These are phyloP conservation scores for Malassezia yamatoensis DNA, from an alignment of 1,284 basidiomycete genomes.

Conservation along the genomic window DNA sequence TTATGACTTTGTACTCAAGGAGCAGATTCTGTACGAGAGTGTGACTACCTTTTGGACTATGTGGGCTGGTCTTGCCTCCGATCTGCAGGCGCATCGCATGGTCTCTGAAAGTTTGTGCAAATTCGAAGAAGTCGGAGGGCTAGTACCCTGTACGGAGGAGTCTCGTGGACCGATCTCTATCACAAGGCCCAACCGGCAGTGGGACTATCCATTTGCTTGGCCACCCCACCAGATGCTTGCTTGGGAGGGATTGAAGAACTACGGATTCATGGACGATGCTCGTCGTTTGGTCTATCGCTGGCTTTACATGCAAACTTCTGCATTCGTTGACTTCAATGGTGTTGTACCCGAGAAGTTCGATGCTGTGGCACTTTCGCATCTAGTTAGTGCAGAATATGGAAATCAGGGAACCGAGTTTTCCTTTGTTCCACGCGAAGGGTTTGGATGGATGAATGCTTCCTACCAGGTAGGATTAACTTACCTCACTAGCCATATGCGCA, in stretches of 20 bases:
- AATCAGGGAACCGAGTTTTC: slow-evolving; percentile 97
- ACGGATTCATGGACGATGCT: slow-evolving; percentile 86
- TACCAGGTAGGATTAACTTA: slow-evolving; percentile 82
- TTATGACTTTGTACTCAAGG: slow-evolving; percentile 80
- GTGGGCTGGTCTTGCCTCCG: slow-evolving; percentile 92
- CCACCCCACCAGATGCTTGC: slow-evolving; percentile 66
- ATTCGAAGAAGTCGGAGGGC: slow-evolving; percentile 90
- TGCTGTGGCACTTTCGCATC: slow-evolving; percentile 82
- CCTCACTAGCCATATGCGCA: slow-evolving; percentile 81
- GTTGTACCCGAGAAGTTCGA: slow-evolving; percentile 98
- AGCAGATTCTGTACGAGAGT: slow-evolving; percentile 86
- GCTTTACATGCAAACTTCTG: slow-evolving; percentile 67
- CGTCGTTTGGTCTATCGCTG: slow-evolving; percentile 87
- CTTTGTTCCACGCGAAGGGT: slow-evolving; percentile 75
- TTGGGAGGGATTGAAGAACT: slow-evolving; percentile 92
- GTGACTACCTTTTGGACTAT: slow-evolving; percentile 91
- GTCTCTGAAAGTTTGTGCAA: slow-evolving; percentile 75
- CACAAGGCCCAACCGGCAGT: slow-evolving; percentile 94
- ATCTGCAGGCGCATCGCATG: slow-evolving; percentile 82
- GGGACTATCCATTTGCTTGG: slow-evolving; percentile 63
- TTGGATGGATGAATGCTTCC: slow-evolving; percentile 62
- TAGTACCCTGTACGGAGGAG: slow-evolving; percentile 91
- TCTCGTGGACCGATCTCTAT: slow-evolving; percentile 88
- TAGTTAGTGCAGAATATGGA: slow-evolving; percentile 95
- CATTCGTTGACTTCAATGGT: slow-evolving; percentile 71